Evolutionary conservation across 768 basidiomycete species (phyloP).

Genomic region (Pholiota conissans): DNA sequence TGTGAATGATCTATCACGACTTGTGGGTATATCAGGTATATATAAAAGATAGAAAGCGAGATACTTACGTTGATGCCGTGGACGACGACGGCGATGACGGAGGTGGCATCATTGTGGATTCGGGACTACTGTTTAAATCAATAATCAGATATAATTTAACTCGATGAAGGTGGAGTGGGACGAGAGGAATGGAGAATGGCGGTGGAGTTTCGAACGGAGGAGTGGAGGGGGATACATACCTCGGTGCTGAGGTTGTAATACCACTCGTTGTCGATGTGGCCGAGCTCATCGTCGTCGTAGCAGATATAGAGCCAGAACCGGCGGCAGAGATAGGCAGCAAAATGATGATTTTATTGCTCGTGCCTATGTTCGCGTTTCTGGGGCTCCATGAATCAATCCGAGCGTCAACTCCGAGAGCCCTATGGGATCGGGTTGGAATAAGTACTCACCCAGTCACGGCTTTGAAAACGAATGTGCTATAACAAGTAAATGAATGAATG

Average conservation of each 20-base stretch:
- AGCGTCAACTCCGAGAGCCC: too few species aligned
- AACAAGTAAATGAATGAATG: not conserved
- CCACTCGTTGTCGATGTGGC: not conserved
- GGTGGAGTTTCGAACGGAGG: too few species aligned
- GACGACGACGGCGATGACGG: not conserved
- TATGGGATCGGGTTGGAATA: not conserved
- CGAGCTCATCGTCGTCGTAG: not conserved
- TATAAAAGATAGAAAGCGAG: too few species aligned
- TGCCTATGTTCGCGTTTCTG: constrained; percentile 15
- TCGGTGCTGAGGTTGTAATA: too few species aligned
- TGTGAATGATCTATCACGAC: not conserved
- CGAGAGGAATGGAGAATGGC: too few species aligned
- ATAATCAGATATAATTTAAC: too few species aligned
- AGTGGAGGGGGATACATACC: too few species aligned
- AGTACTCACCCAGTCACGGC: constrained; percentile 19
- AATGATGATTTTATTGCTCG: constrained; percentile 14
- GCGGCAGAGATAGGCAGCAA: constrained; percentile 5
- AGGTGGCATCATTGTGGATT: not conserved
- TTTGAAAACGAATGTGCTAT: constrained; percentile 15
- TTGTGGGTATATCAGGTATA: too few species aligned
- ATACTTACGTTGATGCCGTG: too few species aligned
- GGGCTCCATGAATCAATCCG: constrained; percentile 11
- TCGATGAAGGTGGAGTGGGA: too few species aligned
- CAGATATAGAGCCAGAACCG: too few species aligned
- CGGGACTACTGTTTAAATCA: too few species aligned